Evolutionary conservation across 1,284 basidiomycete genomes (phyloP), one percentile per base, ranked within the genome.

Genomic region (Trametes sp.): DNA sequence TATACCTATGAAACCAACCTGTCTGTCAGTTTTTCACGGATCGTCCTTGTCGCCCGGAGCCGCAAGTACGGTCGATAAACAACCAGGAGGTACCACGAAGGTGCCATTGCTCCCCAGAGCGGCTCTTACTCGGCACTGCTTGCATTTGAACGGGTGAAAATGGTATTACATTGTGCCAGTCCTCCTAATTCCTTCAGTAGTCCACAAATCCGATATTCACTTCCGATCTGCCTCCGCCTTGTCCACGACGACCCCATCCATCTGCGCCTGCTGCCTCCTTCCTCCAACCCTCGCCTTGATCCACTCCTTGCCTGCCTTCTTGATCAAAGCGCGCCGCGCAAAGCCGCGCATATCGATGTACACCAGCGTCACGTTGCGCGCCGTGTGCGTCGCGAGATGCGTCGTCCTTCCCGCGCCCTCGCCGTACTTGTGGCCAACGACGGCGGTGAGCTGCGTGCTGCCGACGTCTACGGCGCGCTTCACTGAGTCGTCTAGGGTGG

Each of bases 271-370:
- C 5, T 42, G 57, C 62, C 41, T 58, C 45, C 54, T 44, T 2
- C 60, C 41, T 50, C 45, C 45, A 11, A 78, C 57, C 41, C 65
- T 70, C 23, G 74, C 79, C 72, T 84, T 87, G 36, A 87, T 77
- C 69, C 82, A 86, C 42, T 82, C 79, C 77, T 79, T 85, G 31
- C 86, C 87, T 0, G 80, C 83, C 60, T 79, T 81, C 78, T 82
- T 89, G 70, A 94, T 77, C 57, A 94, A 72, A 4, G 89, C 90
- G 50, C 84, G 79, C 64, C 90, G 77, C 4, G 89, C 92, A 35
- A 93, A 83, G 0, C 92, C 91, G 1, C 81, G 78, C 76, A 90
- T 82, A 72, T 94, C 91, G 56, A 93, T 83, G 73, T 93, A 93
- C 36, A 94, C 89, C 36, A 93, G 81, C 2, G 84, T 87, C 24